Conservation (phyloP, 805 yeast species). For the Hemisphaericaspora nanyangensis region DNA sequence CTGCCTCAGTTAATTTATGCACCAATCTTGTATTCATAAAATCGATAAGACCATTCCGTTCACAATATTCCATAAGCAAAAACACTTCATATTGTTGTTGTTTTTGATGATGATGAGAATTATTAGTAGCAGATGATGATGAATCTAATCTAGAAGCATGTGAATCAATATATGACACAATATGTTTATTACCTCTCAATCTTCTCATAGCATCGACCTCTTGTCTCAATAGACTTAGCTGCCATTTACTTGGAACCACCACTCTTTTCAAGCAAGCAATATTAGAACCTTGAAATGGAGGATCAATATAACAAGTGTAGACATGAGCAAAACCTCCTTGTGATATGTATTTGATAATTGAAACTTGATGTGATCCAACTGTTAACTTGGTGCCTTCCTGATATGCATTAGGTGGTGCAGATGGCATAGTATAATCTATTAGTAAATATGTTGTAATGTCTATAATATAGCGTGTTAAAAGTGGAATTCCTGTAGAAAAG, state of each 20-base stretch:
- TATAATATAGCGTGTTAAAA: too few relatives aligned
- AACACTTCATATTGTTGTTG: slow-evolving; percentile 70
- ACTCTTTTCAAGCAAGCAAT: slow-evolving; percentile 89
- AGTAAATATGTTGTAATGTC: too few relatives aligned
- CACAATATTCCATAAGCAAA: slow-evolving; percentile 75
- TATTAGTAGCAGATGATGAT: slow-evolving; percentile 6
- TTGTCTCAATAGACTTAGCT: slow-evolving; percentile 76
- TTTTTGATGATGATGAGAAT: slow-evolving; percentile 10
- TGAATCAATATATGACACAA: slow-evolving; percentile 90
- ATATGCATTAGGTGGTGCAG: slow-evolving; percentile 61
- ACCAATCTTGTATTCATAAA: slow-evolving; percentile 72
- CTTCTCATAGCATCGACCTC: slow-evolving; percentile 98
- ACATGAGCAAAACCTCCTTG: slow-evolving; percentile 97
- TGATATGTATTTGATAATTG: slow-evolving; percentile 67
- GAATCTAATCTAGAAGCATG: slow-evolving; percentile 74
- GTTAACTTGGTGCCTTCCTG: slow-evolving; percentile 73
- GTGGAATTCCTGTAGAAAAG: too few relatives aligned
- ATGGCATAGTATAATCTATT: slow-evolving; percentile 14
- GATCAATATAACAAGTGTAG: slow-evolving; percentile 66
- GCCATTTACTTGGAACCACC: slow-evolving; percentile 87
- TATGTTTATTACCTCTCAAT: slow-evolving; percentile 68
- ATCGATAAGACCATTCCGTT: slow-evolving; percentile 71
- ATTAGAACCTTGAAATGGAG: slow-evolving; percentile 47
- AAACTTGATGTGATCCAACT: slow-evolving; percentile 80
- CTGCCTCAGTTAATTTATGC: slow-evolving; percentile 63